Conservation (phyloP, 768 basidiomycete species). For the Tylopilus plumbeoviolaceoides region DNA sequence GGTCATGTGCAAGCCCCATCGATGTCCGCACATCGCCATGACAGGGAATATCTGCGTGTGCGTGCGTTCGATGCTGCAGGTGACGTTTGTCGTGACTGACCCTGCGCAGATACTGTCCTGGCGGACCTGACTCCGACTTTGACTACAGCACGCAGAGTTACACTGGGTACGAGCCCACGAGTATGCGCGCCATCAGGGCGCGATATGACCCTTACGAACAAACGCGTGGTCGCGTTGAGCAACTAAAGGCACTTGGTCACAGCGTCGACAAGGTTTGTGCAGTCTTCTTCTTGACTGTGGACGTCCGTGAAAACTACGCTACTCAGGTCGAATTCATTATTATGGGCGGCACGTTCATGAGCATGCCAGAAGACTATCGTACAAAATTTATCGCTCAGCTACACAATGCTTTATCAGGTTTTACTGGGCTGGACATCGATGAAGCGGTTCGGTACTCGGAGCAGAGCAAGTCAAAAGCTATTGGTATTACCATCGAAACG, state of each 20-base stretch:
- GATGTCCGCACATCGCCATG: constrained; percentile 99
- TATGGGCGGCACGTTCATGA: constrained; percentile 99
- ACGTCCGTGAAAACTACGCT: neutral
- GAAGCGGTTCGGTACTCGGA: constrained; percentile 98
- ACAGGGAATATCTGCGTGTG: constrained; percentile 99
- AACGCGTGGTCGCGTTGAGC: constrained; percentile 91
- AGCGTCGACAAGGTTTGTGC: constrained; percentile 85
- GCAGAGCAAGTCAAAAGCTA: constrained; percentile 96
- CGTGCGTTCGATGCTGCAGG: constrained; percentile 23
- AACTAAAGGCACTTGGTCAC: constrained; percentile 92
- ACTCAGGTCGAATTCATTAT: constrained; percentile 82
- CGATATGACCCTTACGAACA: constrained; percentile 98
- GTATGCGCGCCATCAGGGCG: constrained; percentile 97
- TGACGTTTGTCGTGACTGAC: constrained; percentile 2
- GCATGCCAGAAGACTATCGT: constrained; percentile 96
- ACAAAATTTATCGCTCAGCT: constrained; percentile 91
- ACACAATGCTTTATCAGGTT: constrained; percentile 95
- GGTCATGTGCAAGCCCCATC: constrained; percentile 99
- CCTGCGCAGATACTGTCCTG: constrained; percentile 81
- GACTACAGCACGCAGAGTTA: constrained; percentile 98
- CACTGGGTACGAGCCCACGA: constrained; percentile 94
- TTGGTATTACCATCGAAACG: constrained; percentile 99
- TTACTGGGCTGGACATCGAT: constrained; percentile 89
- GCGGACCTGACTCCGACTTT: constrained; percentile 98
- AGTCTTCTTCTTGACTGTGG: neutral